Evolutionary conservation across 257 asterid genomes (phyloP), one percentile per base, ranked within the genome.

Genomic region (Solanum tarijense): DNA sequence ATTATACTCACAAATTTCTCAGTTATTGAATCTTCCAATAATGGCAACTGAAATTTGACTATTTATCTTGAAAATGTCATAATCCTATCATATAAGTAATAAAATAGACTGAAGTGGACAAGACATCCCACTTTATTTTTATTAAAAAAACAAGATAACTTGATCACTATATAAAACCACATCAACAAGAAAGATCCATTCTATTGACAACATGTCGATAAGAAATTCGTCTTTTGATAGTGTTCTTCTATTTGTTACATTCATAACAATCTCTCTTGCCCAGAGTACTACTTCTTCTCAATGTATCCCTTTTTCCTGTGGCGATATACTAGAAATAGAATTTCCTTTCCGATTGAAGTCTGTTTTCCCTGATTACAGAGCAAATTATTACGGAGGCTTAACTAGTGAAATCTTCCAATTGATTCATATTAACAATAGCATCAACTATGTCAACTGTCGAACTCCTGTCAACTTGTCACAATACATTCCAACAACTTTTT

Each of bases 241-340:
- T 89, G 69, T 41, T 89, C 6, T 75, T 86, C 20, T 76, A 39
- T 12, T 39, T 76, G 69, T 87, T 11, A 86, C 32, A 83, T 43
- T 29, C 55, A 11, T 62, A 55, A 43, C 76, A 16, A 71, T 23
- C 32, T 90, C 89, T 90, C 69, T 52, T 90, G 93, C 95, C 18
- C 88, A 88, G 88, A 87, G 76, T 35, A 62, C 46, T 79, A 48
- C 21, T 48, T 0, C 21, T 48, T 48, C 60, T 48, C 60, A 48
- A 48, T 94, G 96, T 86, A 34, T 38, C 60, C 60, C 83, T 58
- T 93, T 94, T 66, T 92, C 88, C 2, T 94, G 98, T 66, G 96
- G 98, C 23, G 71, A 87, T 25, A 52, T 91, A 8, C 38, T 3
- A 78, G 84, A 83, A 87, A 92, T 95, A 62, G 88, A 81, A 89